These are phyloP conservation scores for Parastagonospora nodorum DNA, from an alignment of 2,329 filamentous ascomycete genomes.

Conservation along the genomic window DNA sequence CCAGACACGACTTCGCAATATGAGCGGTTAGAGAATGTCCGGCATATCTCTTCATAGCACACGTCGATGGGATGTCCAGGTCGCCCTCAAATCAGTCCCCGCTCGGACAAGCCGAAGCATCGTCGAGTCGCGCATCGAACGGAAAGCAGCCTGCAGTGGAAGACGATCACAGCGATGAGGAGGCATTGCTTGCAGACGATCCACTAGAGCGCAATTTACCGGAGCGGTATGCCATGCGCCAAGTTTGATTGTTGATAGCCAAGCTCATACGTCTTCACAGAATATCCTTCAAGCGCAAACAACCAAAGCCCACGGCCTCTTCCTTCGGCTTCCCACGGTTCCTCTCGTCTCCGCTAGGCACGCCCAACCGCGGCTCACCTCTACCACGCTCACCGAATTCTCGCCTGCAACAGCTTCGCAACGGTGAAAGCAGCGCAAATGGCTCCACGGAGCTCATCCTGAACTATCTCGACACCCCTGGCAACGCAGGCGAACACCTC, in stretches of 20 bases:
- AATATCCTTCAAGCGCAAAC: conserved; percentile 74
- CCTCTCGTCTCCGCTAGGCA: conserved; percentile 48
- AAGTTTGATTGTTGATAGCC: background rate
- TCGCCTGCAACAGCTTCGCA: conserved; percentile 27
- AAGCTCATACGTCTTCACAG: conserved; percentile 25
- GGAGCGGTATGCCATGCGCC: conserved; percentile 46
- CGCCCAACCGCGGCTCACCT: conserved; percentile 34
- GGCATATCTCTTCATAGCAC: conserved; percentile 23
- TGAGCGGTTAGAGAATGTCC: conserved; percentile 37
- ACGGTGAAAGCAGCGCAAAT: conserved; percentile 18
- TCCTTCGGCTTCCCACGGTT: conserved; percentile 52
- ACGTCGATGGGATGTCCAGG: conserved; percentile 47
- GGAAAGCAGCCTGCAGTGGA: conserved; percentile 42
- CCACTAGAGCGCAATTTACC: conserved; percentile 58
- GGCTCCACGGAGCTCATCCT: conserved; percentile 48
- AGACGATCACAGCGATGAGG: conserved; percentile 54
- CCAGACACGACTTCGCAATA: conserved; percentile 10
- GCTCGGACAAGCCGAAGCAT: conserved; percentile 49
- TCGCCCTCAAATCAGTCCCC: conserved; percentile 42
- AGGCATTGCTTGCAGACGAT: conserved; percentile 59
- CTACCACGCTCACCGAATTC: conserved; percentile 32
- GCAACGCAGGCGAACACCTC: conserved; percentile 43
- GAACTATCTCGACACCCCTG: conserved; percentile 48
- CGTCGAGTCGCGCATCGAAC: conserved; percentile 49
- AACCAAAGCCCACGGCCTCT: conserved; percentile 55